Percentiles rank a stretch among this genome's conserved stretches.
phyloP scores from a whole-genome alignment of 2,329 filamentous ascomycete genomes.

The Phyllosticta citribraziliensis region DNA sequence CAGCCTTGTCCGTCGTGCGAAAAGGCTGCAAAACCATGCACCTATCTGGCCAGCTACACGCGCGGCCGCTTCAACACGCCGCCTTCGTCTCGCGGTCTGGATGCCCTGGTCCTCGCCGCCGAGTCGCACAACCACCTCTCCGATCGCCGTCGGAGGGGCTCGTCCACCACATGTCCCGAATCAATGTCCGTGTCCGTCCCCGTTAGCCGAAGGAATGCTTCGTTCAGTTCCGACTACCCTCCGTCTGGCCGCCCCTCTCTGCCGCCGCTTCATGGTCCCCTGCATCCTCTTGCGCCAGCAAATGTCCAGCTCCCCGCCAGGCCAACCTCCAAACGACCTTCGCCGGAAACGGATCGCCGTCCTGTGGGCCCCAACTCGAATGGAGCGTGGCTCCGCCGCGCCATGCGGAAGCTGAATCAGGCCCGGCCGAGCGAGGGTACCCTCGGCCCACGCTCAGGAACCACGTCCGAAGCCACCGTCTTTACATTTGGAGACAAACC shows the following conservation, averaged over 20 bases:
- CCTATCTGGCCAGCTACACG: constrained; percentile 9
- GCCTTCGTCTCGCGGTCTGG: constrained; percentile 8
- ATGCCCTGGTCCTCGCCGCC: constrained; percentile 7
- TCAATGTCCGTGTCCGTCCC: neutral
- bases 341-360: constrained; percentile 6
- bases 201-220: neutral
- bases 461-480: neutral
- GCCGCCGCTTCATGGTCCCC: neutral
- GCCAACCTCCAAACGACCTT: neutral
- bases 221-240: neutral
- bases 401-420: constrained; percentile 4
- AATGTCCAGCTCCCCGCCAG: neutral
- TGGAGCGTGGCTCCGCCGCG: constrained; percentile 3
- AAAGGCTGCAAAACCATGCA: constrained; percentile 8
- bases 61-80: constrained; percentile 9
- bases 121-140: constrained; percentile 4
- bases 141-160: neutral
- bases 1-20: constrained; percentile 9
- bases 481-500: constrained; percentile 7
- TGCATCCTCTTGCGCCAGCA: too few species aligned
- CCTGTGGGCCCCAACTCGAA: constrained; percentile 1
- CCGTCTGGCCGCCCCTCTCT: neutral
- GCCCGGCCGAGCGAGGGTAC: neutral
- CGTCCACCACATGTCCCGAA: neutral
- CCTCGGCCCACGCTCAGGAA: neutral